Base-by-base conservation (phyloP, 148 eudicot genomes). In the Fagopyrum homotropicum region DNA sequence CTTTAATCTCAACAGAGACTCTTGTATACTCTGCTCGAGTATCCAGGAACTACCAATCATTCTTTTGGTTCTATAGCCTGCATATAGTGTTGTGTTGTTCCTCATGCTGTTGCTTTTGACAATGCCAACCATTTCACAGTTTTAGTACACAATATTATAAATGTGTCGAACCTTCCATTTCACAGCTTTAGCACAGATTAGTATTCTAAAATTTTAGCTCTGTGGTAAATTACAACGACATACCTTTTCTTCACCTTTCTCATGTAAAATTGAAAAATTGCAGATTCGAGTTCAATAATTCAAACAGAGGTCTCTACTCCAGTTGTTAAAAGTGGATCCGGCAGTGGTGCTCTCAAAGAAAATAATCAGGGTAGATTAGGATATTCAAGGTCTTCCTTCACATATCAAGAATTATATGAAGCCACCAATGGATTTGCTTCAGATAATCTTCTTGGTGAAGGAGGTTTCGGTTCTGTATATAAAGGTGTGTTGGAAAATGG, bases 401-500 rank as follows among this genome's bases (percentile, higher is more conserved):
- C 88, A 29, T 89, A 86, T 72, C 81, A 81, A 76, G 91, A 89
- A 72, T 74, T 89, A 75, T 70, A 45, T 43, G 86, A 84, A 7
- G 93, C 91, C 19, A 89, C 91, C 4, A 73, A 78, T 79, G 88
- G 87, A 63, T 89, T 89, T 84, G 84, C 91, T 56, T 76, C 55
- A 35, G 77, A 79, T 51, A 89, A 89, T 79, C 86, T 89, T 8
- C 79, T 89, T 74, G 93, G 93, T 47, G 88, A 88, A 86, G 93
- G 93, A 71, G 93, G 93, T 59, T 89, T 89, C 79, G 93, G 93
- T 75, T 80, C 72, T 75, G 93, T 89, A 56, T 84, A 87, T 76
- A 89, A 89, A 78, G 93, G 93, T n/a, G 64, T 40, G 30, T 73
- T 89, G 61, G 75, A 77, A 47, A 85, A 87, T 86, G 93, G 93